Evolutionary conservation across 371 early-diverging fungal species (phyloP), one percentile per base, ranked within the genome.

Genomic region (Apophysomyces ossiformis): DNA sequence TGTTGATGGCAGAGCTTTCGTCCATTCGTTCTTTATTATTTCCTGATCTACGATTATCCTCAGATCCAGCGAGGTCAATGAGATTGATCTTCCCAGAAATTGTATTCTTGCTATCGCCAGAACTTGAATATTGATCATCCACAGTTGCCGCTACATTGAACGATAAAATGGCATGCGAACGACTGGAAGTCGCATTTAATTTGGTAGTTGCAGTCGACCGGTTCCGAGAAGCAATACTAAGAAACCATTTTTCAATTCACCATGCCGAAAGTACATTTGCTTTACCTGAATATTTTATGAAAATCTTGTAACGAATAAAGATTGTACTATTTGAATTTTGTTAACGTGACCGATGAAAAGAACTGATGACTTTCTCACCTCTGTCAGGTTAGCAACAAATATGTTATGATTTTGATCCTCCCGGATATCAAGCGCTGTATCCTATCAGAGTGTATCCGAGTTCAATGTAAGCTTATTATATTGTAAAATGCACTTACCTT

Each of bases 31-130:
- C 83, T 50, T 78, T 78, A 15, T 77, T 79, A 68, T 92, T 92
- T 16, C 83, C 91, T 18, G 92, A 90, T 54, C 83, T 75, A 57
- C 89, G 80, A 69, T 93, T 93, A 68, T 92, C 89, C 69, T 93
- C 93, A 16, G 87, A 87, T 1, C 93, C 92, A 7, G 93, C 93
- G 70, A 93, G 68, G 61, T 93, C 93, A 16, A 92, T 87, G 0
- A 93, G 69, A 66, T 87, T 85, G 13, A 92, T 68, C 35, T 85
- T 85, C 1, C 85, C 83, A 43, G 67, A 65, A 60, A 78, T 69
- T 15, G 54, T 69, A 6, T 66, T 60, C 8, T 57, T 60, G 41
- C 35, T 58, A 9, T 66, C 46, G n/a, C 35, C n/a, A 4, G 58
- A 26, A 16, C 57, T 32, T 37, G 70, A 69, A 66, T 45, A 69